Evolutionary conservation across 257 asterid species (phyloP).

Genomic region (Solanum appendiculatum): DNA sequence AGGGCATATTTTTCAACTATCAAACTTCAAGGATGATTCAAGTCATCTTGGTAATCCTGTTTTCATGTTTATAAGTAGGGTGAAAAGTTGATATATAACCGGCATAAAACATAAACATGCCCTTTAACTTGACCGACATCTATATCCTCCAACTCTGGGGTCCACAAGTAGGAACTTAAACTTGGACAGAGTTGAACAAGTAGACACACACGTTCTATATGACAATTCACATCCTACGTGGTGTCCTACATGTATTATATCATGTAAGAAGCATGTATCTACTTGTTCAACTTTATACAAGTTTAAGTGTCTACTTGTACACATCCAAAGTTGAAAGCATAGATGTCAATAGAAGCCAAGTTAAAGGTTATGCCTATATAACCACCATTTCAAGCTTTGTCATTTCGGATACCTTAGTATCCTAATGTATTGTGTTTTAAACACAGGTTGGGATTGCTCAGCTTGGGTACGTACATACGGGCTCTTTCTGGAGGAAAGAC

Average conservation of each 20-base stretch:
- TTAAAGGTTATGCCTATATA: not conserved
- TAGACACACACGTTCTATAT: not conserved
- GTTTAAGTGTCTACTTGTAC: not conserved
- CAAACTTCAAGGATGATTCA: conserved; percentile 88
- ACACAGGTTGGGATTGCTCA: conserved; percentile 96
- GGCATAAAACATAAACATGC: not conserved
- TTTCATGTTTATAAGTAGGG: not conserved
- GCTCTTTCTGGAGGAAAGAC: conserved; percentile 70
- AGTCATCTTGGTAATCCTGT: conserved; percentile 11
- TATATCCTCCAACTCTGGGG: not conserved
- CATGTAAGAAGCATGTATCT: not conserved
- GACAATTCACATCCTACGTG: not conserved
- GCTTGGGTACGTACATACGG: conserved; percentile 84
- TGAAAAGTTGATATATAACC: not conserved
- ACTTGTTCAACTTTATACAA: not conserved
- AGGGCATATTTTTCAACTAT: conserved; percentile 51
- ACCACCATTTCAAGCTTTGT: not conserved
- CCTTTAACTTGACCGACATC: not conserved
- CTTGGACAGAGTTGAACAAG: not conserved
- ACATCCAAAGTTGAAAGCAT: not conserved
- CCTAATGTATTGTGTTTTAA: not conserved
- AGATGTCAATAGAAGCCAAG: not conserved
- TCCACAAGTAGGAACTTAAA: not conserved
- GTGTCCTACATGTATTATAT: not conserved
- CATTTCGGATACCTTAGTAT: not conserved